phyloP scores from a whole-genome alignment of 1,139 yeast genomes.

The Geotrichum fermentans region DNA sequence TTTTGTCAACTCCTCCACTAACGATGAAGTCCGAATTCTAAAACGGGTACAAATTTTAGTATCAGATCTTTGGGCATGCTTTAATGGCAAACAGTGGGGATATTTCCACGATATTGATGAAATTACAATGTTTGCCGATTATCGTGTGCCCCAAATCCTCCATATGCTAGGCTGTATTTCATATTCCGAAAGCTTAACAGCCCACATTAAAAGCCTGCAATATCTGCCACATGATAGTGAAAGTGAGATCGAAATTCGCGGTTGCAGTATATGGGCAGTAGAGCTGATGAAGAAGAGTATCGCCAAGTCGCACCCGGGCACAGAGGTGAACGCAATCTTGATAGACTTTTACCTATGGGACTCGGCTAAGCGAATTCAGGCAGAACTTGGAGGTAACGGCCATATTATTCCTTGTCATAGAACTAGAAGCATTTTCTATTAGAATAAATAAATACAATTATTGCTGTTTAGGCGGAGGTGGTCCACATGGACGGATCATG shows the following conservation, averaged over 20 bases:
- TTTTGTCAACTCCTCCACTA: background rate
- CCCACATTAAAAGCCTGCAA: conserved; percentile 25
- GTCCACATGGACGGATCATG: conserved; percentile 49
- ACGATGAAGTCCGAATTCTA: conserved; percentile 31
- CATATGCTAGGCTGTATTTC: conserved; percentile 37
- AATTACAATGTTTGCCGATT: conserved; percentile 47
- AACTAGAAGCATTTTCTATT: conserved; percentile 39
- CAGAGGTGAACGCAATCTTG: conserved; percentile 37
- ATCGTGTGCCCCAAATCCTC: conserved; percentile 44
- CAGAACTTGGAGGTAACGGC: conserved; percentile 23
- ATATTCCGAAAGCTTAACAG: conserved; percentile 33
- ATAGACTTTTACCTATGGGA: conserved; percentile 45
- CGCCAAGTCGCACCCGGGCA: conserved; percentile 23
- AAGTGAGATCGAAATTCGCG: conserved; percentile 41
- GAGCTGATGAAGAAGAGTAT: conserved; percentile 36
- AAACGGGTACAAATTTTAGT: conserved; percentile 44
- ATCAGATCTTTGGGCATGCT: conserved; percentile 45
- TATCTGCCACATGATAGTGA: conserved; percentile 33
- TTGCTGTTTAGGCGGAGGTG: conserved; percentile 21
- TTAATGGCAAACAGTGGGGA: conserved; percentile 38
- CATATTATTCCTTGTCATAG: conserved; percentile 37
- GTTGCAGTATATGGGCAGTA: conserved; percentile 42
- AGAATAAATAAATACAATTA: conserved; percentile 12
- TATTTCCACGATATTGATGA: conserved; percentile 38
- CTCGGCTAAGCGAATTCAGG: conserved; percentile 41